Conservation (phyloP, 2,329 filamentous ascomycete genomes). For the Verticillium longisporum region DNA sequence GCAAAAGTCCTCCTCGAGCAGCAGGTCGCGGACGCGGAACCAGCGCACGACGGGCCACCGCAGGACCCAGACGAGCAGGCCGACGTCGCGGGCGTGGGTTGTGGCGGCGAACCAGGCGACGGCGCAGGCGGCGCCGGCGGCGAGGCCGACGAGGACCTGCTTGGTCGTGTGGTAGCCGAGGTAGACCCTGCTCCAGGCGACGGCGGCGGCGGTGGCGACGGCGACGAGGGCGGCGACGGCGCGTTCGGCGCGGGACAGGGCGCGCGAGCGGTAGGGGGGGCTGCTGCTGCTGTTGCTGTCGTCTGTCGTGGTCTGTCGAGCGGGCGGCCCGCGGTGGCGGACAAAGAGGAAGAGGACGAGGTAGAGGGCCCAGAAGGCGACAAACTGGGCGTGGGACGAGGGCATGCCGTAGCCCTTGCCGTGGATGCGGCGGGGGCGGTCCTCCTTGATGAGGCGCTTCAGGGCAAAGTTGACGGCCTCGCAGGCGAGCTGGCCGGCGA, state of each 20-base stretch:
- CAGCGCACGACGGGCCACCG: slow-evolving; percentile 57
- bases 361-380: slow-evolving; percentile 83
- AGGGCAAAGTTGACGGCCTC: slow-evolving; percentile 85
- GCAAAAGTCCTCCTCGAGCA: slow-evolving; percentile 79
- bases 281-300: no score
- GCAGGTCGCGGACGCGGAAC: slow-evolving; percentile 73
- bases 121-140: slow-evolving; percentile 65
- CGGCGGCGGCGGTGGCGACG: slow-evolving; percentile 54
- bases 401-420: slow-evolving; percentile 99
- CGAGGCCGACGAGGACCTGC: slow-evolving; percentile 78
- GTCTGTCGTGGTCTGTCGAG: no score
- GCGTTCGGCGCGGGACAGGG: slow-evolving; percentile 57
- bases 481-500: slow-evolving; percentile 83
- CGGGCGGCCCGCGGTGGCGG: slow-evolving; percentile 46
- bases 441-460: slow-evolving; percentile 88
- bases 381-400: slow-evolving; percentile 87
- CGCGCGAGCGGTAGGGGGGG: slow-evolving; percentile 20
- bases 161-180: slow-evolving; percentile 84
- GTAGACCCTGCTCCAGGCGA: slow-evolving; percentile 81
- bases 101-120: slow-evolving; percentile 74
- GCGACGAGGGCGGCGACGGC: slow-evolving; percentile 45
- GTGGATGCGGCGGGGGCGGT: slow-evolving; percentile 74
- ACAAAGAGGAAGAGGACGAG: slow-evolving; percentile 78
- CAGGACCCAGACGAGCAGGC: slow-evolving; percentile 66
- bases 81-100: slow-evolving; percentile 55